phyloP scores from a whole-genome alignment of 139 green algal genomes.

The Raphidocelis subcapitata region DNA sequence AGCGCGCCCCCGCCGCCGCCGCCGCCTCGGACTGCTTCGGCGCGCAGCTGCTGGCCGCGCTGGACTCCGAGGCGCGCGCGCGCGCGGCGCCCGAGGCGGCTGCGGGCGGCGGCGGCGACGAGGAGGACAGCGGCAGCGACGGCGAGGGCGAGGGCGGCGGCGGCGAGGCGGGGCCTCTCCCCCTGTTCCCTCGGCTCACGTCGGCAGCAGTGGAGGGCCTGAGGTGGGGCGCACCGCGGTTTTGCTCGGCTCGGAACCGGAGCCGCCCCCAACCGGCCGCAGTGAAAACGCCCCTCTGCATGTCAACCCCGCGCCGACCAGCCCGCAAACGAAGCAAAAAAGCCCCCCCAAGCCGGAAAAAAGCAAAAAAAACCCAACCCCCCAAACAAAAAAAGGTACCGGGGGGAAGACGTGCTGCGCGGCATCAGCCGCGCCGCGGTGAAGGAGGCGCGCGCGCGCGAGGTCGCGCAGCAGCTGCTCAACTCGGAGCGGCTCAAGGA shows the following conservation, averaged over 20 bases:
- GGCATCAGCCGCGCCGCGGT: conserved; percentile 75
- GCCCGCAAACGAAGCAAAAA: neutral
- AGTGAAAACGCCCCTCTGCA: neutral
- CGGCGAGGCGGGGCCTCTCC: conserved; percentile 17
- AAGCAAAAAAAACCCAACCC: conserved; percentile 54
- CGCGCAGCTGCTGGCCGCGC: conserved; percentile 16
- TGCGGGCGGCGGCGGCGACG: conserved; percentile 1
- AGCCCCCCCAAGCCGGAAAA: neutral
- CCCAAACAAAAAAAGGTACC: no score
- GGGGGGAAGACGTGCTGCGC: conserved; percentile 80
- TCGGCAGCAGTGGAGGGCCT: conserved; percentile 52
- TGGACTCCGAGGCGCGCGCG: no score
- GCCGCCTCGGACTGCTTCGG: conserved; percentile 13
- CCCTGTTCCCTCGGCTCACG: conserved; percentile 53
- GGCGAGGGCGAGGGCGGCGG: neutral
- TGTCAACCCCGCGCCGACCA: no score
- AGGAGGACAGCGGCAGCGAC: neutral
- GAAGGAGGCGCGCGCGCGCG: conserved; percentile 80
- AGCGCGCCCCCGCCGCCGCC: neutral
- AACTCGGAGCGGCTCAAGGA: conserved; percentile 70
- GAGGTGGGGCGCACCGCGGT: no score
- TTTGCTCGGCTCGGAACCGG: no score
- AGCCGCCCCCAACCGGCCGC: conserved; percentile 45
- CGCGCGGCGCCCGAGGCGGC: neutral
- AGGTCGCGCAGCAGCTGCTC: conserved; percentile 90